Percentiles rank a stretch among this genome's conserved stretches.
Evolutionary conservation across 371 early-diverging fungal genomes (phyloP).

Genomic region (Apophysomyces sp.): DNA sequence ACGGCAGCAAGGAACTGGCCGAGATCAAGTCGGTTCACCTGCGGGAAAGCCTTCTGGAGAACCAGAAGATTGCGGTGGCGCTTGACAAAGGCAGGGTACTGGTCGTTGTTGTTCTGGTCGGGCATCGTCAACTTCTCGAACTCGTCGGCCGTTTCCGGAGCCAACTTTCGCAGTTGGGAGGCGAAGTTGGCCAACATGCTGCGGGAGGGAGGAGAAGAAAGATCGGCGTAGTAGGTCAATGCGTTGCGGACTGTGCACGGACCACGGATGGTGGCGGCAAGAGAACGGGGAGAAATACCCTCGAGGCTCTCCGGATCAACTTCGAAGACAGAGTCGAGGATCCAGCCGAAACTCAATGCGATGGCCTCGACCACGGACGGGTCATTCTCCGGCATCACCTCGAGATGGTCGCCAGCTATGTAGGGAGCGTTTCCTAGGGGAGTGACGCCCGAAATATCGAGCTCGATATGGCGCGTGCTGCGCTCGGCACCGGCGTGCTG

Average conservation of each 20-base stretch:
- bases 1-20: slow-evolving; percentile 28
- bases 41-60: slow-evolving; percentile 22
- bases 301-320: slow-evolving; percentile 10
- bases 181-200: slow-evolving; percentile 19
- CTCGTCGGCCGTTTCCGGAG: slow-evolving; percentile 14
- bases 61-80: slow-evolving; percentile 35
- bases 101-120: slow-evolving; percentile 14
- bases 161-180: slow-evolving; percentile 16
- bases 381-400: slow-evolving; percentile 35
- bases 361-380: slow-evolving; percentile 22
- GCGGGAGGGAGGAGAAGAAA: slow-evolving; percentile 31
- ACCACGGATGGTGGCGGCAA: slow-evolving; percentile 29
- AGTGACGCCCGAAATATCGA: slow-evolving; percentile 13
- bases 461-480: slow-evolving; percentile 37
- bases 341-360: slow-evolving; percentile 30
- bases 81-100: slow-evolving; percentile 22
- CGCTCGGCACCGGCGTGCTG: slow-evolving; percentile 15
- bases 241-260: slow-evolving; percentile 39
- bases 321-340: slow-evolving; percentile 40
- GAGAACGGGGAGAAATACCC: slow-evolving; percentile 28
- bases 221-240: slow-evolving; percentile 34
- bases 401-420: slow-evolving; percentile 46
- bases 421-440: slow-evolving; percentile 13
- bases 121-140: slow-evolving; percentile 15
- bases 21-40: slow-evolving; percentile 18